Evolutionary conservation across 208 protist species (phyloP), one percentile per base, ranked within the genome.

Genomic region (Leishmania martiniquensis): DNA sequence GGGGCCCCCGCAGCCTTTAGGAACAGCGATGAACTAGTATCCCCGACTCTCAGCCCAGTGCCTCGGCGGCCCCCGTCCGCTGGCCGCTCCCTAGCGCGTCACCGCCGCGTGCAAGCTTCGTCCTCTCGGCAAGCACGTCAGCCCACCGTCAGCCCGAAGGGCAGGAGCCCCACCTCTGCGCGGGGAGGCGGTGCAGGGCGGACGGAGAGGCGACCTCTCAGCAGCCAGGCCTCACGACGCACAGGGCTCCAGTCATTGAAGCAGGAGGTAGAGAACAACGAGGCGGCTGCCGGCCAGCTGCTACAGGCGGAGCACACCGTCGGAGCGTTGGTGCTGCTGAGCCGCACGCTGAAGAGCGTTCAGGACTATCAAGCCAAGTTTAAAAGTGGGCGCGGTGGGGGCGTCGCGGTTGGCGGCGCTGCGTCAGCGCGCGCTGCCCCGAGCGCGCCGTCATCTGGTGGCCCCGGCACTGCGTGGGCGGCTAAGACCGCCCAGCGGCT

Each of bases 401-500:
- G 66, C 22, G 49, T 42, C 34, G 62, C 42, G 42, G 17, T 42
- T 6, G 29, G 44, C 68, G 57, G 47, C 68, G 57, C 67, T 22
- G 68, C 51, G 42, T 47, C 69, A 6, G 47, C 49, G 0, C 32
- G 22, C n/a, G 22, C 69, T 9, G 2, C 65, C 4, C 39, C 22
- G 22, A 20, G 51, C 15, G 69, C 52, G 29, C 22, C 74, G 9
- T n/a, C 49, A 72, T 44, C 80, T 55, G 72, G 51, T 9, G 57
- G n/a, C 13, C 4, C 57, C n/a, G 76, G 65, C 1, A 55, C 75
- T 2, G 29, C 62, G 32, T 78, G 73, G 65, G 87, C 78, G 12
- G 65, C 71, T 44, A 57, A 82, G 55, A 70, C 82, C 17, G 70
- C 86, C 17, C 87, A 87, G 81, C 76, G 86, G 22, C 84, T 85